Evolutionary conservation across 2,329 filamentous ascomycete genomes (phyloP).

Genomic region (Ceratocystis ficicola): DNA sequence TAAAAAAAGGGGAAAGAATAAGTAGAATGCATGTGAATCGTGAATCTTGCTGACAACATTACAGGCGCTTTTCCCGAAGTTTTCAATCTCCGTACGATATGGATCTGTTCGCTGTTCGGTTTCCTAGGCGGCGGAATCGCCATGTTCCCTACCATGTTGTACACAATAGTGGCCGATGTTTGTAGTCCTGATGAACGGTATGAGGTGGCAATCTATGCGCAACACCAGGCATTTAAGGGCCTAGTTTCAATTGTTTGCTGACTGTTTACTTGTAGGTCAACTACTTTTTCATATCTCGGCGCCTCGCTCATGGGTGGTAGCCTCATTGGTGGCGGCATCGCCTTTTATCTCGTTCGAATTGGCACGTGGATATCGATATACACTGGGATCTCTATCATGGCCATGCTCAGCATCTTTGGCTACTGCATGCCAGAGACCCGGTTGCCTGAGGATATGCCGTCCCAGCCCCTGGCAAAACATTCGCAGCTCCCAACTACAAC

Average conservation of each 20-base stretch:
- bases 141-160: conserved; percentile 24
- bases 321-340: conserved; percentile 23
- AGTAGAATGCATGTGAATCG: no score
- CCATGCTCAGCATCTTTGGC: conserved; percentile 15
- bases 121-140: conserved; percentile 24
- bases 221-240: conserved; percentile 10
- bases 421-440: conserved; percentile 23
- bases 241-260: not conserved
- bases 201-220: conserved; percentile 9
- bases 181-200: conserved; percentile 20
- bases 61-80: conserved; percentile 21
- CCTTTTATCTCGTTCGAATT: conserved; percentile 23
- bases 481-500: not conserved
- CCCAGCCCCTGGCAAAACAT: not conserved
- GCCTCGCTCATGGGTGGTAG: conserved; percentile 22
- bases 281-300: conserved; percentile 23
- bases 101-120: conserved; percentile 22
- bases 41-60: not conserved
- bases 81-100: conserved; percentile 23
- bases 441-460: conserved; percentile 4
- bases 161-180: conserved; percentile 24
- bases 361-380: conserved; percentile 22
- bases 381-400: conserved; percentile 19
- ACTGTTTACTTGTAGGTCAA: conserved; percentile 18
- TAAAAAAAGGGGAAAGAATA: not conserved